Evolutionary conservation across 139 green algal species (phyloP).

Genomic region (Volvox reticuliferus): DNA sequence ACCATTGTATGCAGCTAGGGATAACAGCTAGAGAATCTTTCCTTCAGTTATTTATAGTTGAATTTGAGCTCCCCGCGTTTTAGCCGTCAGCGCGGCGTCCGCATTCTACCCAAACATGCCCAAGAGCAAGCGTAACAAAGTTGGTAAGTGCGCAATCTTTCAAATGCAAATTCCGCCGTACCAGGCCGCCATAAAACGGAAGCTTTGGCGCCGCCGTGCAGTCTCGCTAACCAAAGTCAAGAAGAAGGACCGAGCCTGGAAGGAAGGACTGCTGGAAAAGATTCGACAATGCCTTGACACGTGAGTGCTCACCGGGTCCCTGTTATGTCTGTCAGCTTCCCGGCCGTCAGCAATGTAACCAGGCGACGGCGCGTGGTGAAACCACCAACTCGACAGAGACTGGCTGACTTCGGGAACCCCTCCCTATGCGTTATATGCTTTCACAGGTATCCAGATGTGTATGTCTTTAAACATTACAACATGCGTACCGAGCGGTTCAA

Average conservation of each 20-base stretch:
- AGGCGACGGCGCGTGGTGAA: no score
- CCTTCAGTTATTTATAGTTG: neutral
- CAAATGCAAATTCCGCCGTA: no score
- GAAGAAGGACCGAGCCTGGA: constrained; percentile 95
- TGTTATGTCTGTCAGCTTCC: no score
- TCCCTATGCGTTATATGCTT: neutral
- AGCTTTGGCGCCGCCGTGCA: constrained; percentile 47
- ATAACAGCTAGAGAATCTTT: no score
- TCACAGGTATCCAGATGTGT: constrained; percentile 83
- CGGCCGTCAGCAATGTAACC: no score
- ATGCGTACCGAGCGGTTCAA: constrained; percentile 97
- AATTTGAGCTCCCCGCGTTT: neutral
- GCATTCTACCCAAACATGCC: constrained; percentile 67
- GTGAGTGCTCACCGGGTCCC: constrained; percentile 55
- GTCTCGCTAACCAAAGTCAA: constrained; percentile 89
- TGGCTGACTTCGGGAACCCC: no score
- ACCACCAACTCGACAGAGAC: no score
- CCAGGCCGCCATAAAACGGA: neutral
- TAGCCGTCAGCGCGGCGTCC: neutral
- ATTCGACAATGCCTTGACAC: constrained; percentile 82
- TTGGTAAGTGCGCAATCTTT: constrained; percentile 72
- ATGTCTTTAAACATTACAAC: constrained; percentile 92
- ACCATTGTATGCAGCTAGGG: no score
- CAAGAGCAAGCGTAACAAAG: constrained; percentile 90
- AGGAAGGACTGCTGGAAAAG: constrained; percentile 87